Base-by-base conservation (phyloP, 345 rosid species). In the Linum tenue region DNA sequence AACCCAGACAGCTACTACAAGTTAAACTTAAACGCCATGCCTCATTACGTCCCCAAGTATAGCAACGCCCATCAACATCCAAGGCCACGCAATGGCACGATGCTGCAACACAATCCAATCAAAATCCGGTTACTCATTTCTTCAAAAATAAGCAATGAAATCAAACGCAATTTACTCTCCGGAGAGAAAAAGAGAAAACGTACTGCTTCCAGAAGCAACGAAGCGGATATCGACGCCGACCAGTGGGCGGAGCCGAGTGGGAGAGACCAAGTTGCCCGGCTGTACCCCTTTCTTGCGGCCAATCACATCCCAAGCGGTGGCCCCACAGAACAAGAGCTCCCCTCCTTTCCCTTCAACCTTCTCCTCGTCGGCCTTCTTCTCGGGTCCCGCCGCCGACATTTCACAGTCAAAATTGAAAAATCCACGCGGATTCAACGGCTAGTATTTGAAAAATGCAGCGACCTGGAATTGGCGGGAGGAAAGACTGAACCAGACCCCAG, bases 41-140 rank as follows among this genome's bases (percentile, higher is more conserved):
- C 88, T 94, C 99, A 67, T 94, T 94, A 43, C 96, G 92, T 38
- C 99, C 99, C 99, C 97, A 94, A 1, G 99, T 94, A 65, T 88
- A 90, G 76, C 97, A 94, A 71, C 95, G 89, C 66, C 99, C 99
- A 74, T 85, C 90, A 66, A 82, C 90, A 69, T 94, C 97, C 81
- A 94, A 76, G 1, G 99, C 99, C 77, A 94, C 97, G 66, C 97
- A 94, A 75, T 94, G 99, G 75, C 96, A 90, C 0, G 99, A 88
- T 12, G 81, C 97, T 94, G 71, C 76, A 83, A 12, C 40, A 55
- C 44, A 22, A 44, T 44, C 7, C 51, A 44, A 44, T 44, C 8
- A 44, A 9, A 44, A 44, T 7, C 44, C 44, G 6, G 9, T 41
- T 41, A 44, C 11, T 44, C 51, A 44, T 44, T 44, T 44, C 7